Percentiles rank a stretch among this genome's conserved stretches.
Conservation (phyloP, 352 stramenopile species). For the Pythium aquatile region DNA sequence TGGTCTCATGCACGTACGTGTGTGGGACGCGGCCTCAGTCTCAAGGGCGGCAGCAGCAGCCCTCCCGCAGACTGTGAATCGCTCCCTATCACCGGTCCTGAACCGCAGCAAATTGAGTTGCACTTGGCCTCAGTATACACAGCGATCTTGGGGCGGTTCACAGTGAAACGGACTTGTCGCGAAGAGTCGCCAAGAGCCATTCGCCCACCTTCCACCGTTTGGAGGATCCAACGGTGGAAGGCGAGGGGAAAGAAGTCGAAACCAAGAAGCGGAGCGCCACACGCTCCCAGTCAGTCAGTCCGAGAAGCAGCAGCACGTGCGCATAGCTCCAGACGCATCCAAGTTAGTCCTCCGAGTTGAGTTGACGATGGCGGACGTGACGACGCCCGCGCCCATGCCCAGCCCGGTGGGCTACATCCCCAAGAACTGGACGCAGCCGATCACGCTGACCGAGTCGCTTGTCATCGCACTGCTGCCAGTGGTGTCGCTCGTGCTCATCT, state of each 20-base stretch:
- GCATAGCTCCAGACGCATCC: neutral
- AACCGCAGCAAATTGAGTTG: neutral
- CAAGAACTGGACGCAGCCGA: constrained; percentile 31
- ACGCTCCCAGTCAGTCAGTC: neutral
- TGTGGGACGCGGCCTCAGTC: neutral
- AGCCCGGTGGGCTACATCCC: constrained; percentile 18
- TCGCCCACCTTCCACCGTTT: neutral
- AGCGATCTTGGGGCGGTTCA: neutral
- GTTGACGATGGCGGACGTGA: constrained; percentile 16
- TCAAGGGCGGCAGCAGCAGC: too few species aligned
- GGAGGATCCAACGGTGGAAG: constrained; percentile 1
- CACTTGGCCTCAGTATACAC: neutral
- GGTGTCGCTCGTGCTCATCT: constrained; percentile 52
- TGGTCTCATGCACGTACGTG: neutral
- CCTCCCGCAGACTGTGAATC: too few species aligned
- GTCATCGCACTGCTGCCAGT: constrained; percentile 47
- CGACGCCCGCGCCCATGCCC: neutral
- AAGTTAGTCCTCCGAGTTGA: neutral
- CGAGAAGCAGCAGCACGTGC: neutral
- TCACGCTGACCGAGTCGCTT: constrained; percentile 36
- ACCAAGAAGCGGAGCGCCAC: constrained; percentile 38
- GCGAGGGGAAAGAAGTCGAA: neutral
- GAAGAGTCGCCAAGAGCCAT: neutral
- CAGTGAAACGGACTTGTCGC: neutral
- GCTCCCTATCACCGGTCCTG: neutral